These are phyloP conservation scores for Dioszegia hungarica DNA, from an alignment of 768 basidiomycete genomes.

Conservation along the genomic window DNA sequence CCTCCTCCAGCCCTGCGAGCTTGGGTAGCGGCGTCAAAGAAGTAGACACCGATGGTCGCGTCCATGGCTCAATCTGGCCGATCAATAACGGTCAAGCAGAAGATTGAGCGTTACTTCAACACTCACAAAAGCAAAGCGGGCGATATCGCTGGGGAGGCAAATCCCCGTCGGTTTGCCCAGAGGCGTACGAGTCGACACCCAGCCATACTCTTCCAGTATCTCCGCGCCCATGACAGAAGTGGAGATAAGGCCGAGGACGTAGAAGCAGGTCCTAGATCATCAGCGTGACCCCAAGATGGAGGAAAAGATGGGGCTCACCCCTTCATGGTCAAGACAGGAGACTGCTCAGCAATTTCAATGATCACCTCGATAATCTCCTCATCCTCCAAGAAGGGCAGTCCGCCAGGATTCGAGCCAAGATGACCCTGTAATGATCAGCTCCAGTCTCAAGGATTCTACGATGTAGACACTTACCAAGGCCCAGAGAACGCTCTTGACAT, in stretches of 20 bases:
- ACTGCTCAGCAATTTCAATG: conserved; percentile 83
- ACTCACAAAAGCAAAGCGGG: conserved; percentile 71
- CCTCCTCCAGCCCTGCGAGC: conserved; percentile 63
- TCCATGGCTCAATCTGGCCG: conserved; percentile 36
- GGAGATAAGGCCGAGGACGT: conserved; percentile 86
- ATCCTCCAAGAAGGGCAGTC: conserved; percentile 90
- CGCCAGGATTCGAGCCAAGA: conserved; percentile 82
- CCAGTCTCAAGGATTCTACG: not conserved
- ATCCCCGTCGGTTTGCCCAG: conserved; percentile 82
- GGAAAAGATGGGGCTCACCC: conserved; percentile 61
- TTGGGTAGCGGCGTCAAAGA: conserved; percentile 13
- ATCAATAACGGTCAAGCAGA: conserved; percentile 9
- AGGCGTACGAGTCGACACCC: conserved; percentile 86
- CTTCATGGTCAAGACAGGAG: conserved; percentile 80
- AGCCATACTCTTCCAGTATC: conserved; percentile 82
- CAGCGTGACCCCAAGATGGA: not conserved
- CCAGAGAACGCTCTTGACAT: conserved; percentile 93
- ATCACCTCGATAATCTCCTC: conserved; percentile 89
- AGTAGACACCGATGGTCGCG: conserved; percentile 5
- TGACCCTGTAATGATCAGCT: conserved; percentile 63
- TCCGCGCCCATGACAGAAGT: conserved; percentile 88
- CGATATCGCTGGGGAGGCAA: conserved; percentile 80
- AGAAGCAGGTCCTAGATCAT: conserved; percentile 78
- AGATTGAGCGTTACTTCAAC: not conserved
- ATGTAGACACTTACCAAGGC: conserved; percentile 84